A percentile compares a stretch with the other conserved stretches of the same genome.
Conservation (phyloP, 306 rosid genomes). For the Dryas drummondii region DNA sequence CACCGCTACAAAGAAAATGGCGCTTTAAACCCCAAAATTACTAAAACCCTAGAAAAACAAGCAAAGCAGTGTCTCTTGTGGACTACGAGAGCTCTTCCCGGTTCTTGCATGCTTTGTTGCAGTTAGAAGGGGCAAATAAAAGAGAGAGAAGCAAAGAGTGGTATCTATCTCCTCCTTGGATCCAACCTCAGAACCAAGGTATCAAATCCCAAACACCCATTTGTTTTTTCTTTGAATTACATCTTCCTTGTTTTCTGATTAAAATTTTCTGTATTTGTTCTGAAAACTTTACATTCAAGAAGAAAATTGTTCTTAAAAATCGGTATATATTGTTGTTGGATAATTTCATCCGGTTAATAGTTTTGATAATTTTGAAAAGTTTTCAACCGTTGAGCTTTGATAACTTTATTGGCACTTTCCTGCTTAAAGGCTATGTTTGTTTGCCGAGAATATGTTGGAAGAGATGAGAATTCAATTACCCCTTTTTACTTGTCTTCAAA, state of each 20-base stretch:
- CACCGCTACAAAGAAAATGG: not conserved
- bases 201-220: not conserved
- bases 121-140: not conserved
- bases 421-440: not conserved
- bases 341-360: not conserved
- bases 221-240: not conserved
- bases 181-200: conserved; percentile 6
- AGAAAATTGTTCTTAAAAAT: not conserved
- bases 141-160: not conserved
- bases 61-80: not conserved
- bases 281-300: not conserved
- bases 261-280: not conserved
- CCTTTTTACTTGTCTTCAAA: not conserved
- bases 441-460: not conserved
- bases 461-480: not conserved
- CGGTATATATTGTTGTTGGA: not conserved
- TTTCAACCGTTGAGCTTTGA: not conserved
- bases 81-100: not conserved
- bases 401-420: not conserved
- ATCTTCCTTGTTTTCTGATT: not conserved
- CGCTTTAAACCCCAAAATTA: not conserved
- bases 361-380: not conserved
- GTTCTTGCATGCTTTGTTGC: not conserved
- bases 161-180: not conserved
- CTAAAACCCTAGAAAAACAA: conserved; percentile 3